Evolutionary conservation across 2,329 filamentous ascomycete genomes (phyloP), one percentile per base, ranked within the genome.

Genomic region (Onygena corvina): DNA sequence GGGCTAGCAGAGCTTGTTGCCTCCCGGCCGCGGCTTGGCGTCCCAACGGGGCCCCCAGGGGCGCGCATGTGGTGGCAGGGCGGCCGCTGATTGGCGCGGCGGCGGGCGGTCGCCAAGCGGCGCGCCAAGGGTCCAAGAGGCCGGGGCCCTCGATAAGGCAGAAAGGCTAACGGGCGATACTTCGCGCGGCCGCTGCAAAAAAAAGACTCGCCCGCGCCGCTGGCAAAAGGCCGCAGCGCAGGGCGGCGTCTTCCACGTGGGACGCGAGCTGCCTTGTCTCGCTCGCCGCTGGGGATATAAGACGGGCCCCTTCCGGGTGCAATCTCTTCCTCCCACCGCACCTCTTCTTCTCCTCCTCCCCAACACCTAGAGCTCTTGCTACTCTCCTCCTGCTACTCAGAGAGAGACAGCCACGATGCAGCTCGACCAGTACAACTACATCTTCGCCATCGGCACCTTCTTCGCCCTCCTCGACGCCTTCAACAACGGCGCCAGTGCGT

Each of bases 401-500:
- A 38, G 16, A 8, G n/a, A 42, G 11, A 42, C 49, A 30, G 40
- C 58, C 68, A 76, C 68, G 55, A 80, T 79, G 76, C 66, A 67
- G 59, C 73, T 83, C 58, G 63, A 76, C 59, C 64, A 80, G 58
- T 85, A 83, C 65, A 78, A 75, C 58, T 86, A 86, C 64, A 66
- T 86, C 61, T 86, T 86, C 63, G 83, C 71, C 70, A 81, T 86
- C 57, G 83, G 83, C 77, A 86, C 81, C 21, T 69, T 81, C 59
- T 86, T 86, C 74, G 82, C 83, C 69, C 67, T 86, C 65, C 77
- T 86, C 45, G 83, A 86, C 68, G 83, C 83, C 53, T 86, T 73
- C 75, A 86, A 86, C 75, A 86, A 85, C 64, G 83, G 83, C 64
- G 83, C 83, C 59, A 86, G 81, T 85, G 69, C 68, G 80, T 76